Evolutionary conservation across 148 eudicot species (phyloP).

Genomic region (Nepenthes mirabilis): DNA sequence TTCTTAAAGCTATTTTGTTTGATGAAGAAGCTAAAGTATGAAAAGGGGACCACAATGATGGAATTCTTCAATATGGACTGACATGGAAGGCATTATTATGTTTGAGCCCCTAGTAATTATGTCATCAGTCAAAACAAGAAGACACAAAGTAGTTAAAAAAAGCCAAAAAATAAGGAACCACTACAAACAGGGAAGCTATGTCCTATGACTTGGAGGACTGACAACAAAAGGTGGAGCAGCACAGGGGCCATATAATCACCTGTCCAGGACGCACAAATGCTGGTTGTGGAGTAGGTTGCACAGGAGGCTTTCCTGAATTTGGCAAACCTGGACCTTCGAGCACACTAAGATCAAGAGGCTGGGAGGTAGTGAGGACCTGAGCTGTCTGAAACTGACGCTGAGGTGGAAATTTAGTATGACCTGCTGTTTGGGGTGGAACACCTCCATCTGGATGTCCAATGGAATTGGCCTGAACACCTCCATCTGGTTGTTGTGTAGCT

Average conservation of each 20-base stretch:
- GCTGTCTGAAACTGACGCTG: constrained; percentile 38
- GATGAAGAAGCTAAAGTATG: no score
- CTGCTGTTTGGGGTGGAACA: constrained; percentile 57
- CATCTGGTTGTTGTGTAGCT: constrained; percentile 28
- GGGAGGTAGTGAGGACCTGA: constrained; percentile 33
- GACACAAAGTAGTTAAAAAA: no score
- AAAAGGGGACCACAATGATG: no score
- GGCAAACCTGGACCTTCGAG: constrained; percentile 53
- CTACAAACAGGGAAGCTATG: no score
- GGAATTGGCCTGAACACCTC: constrained; percentile 22
- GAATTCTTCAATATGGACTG: no score
- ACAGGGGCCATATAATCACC: constrained; percentile 20
- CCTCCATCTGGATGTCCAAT: constrained; percentile 91
- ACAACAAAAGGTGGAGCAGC: background rate
- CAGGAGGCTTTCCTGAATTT: constrained; percentile 40
- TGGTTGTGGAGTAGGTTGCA: constrained; percentile 39
- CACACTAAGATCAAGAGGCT: constrained; percentile 84
- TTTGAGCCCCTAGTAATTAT: no score
- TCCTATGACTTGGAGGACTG: no score
- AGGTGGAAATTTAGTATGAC: constrained; percentile 32
- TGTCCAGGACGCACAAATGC: constrained; percentile 92
- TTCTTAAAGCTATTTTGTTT: no score
- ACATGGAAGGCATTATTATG: no score
- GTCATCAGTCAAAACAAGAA: no score
- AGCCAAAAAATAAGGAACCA: no score